Evolutionary conservation across 2,329 filamentous ascomycete genomes (phyloP).

Genomic region (Scortechinia acanthostroma): DNA sequence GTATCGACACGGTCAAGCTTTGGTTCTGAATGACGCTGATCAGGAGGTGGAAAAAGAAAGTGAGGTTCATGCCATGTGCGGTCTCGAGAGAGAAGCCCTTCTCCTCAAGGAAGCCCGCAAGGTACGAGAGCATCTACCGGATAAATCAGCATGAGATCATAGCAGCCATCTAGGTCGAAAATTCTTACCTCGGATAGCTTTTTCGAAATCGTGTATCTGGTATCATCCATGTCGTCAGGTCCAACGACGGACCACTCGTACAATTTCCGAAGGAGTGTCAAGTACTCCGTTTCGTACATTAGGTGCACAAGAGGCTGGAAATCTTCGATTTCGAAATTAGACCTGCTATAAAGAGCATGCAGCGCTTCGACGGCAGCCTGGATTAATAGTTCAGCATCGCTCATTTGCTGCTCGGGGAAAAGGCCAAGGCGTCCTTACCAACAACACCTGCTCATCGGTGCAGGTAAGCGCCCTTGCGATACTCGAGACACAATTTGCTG

Average conservation of each 20-base stretch:
- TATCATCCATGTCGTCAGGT: constrained; percentile 77
- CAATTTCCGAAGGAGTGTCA: constrained; percentile 65
- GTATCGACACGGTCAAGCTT: constrained; percentile 88
- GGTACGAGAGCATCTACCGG: constrained; percentile 70
- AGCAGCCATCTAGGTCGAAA: constrained; percentile 1
- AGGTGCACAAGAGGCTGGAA: constrained; percentile 72
- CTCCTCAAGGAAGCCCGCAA: constrained; percentile 77
- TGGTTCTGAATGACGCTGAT: constrained; percentile 74
- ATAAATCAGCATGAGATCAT: neutral
- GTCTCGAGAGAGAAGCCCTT: constrained; percentile 62
- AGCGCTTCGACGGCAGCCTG: constrained; percentile 75
- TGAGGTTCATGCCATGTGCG: constrained; percentile 51
- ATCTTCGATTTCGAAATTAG: constrained; percentile 69
- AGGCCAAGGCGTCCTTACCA: constrained; percentile 39
- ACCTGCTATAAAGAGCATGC: constrained; percentile 73
- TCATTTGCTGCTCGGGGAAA: too few species aligned
- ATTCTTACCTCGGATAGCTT: constrained; percentile 77
- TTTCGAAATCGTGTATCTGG: constrained; percentile 86
- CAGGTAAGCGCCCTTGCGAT: constrained; percentile 68
- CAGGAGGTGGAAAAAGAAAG: constrained; percentile 73
- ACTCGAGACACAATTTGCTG: constrained; percentile 61
- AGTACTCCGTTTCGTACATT: constrained; percentile 68
- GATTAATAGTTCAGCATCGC: constrained; percentile 8
- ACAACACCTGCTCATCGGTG: constrained; percentile 65
- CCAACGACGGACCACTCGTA: constrained; percentile 77